Base-by-base conservation (phyloP, 768 basidiomycete genomes). In the Suillus variegatus region DNA sequence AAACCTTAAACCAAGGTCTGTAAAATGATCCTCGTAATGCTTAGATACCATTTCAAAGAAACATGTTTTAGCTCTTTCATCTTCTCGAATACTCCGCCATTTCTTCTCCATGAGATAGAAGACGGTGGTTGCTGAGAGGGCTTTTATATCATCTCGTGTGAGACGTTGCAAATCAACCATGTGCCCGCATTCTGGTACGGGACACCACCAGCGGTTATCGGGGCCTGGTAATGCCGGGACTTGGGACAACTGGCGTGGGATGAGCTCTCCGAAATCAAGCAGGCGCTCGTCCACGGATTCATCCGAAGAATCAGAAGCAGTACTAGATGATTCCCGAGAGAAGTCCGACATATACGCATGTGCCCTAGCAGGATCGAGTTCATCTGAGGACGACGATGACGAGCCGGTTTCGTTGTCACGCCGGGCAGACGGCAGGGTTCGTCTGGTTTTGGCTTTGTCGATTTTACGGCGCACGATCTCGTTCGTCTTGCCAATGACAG, bases 271-370 rank as follows among this genome's bases (percentile, higher is more conserved):
- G 63, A 65, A 16, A 41, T 78, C 56, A 47, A 66, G 63, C 56
- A 67, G 67, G 68, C 74, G 63, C 55, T 58, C 62, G 28, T 75
- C 77, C 22, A 63, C 64, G 46, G 66, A 62, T 13, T 72, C 60
- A 47, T 75, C 74, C 55, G 62, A 64, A 12, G 81, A 78, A 51
- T 82, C 81, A 2, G 82, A 74, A n/a, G 75, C 79, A 7, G 81
- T 77, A 14, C 75, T 76, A 25, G 83, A 82, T 5, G 86, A 86
- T 8, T 73, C 70, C n/a, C 83, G 82, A 13, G 84, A 85, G 71
- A 88, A 89, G 69, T 89, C 88, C 0, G 84, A 80, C 70, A 85
- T 86, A 67, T 88, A 88, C 13, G 47, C 70, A 71, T 70, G 62
- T 71, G 77, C 56, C 70, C 58, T 61, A 16, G 57, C 62, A n/a